Conservation (phyloP, 2,329 filamentous ascomycete genomes). For the Aureobasidium mangrovei region DNA sequence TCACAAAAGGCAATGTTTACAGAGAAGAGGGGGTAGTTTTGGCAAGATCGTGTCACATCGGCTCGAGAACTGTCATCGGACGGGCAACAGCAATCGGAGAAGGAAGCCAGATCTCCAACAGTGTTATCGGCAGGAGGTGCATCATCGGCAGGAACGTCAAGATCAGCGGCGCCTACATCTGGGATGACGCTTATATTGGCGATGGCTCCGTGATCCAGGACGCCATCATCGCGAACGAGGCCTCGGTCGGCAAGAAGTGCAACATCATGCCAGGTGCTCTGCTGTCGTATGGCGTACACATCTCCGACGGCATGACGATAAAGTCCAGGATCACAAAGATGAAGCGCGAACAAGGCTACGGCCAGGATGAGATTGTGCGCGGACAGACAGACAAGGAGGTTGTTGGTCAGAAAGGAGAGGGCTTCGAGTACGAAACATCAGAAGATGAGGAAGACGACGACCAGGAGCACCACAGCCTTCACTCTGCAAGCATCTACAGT, state of each 20-base stretch:
- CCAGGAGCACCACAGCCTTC: constrained; percentile 36
- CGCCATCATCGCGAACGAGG: constrained; percentile 68
- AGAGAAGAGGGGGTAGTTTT: constrained; percentile 70
- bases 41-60: constrained; percentile 61
- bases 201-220: constrained; percentile 63
- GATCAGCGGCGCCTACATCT: constrained; percentile 74
- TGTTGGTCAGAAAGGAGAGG: constrained; percentile 51
- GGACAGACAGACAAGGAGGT: constrained; percentile 40
- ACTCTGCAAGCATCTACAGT: constrained; percentile 37
- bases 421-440: constrained; percentile 49
- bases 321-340: constrained; percentile 37
- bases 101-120: constrained; percentile 60
- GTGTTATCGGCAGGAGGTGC: constrained; percentile 75
- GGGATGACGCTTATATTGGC: constrained; percentile 72
- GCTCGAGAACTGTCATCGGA: constrained; percentile 65
- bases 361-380: constrained; percentile 29
- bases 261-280: constrained; percentile 63
- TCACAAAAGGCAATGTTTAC: constrained; percentile 61
- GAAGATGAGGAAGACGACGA: constrained; percentile 56
- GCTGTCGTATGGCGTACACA: constrained; percentile 67
- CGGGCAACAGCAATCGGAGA: constrained; percentile 66
- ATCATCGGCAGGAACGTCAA: constrained; percentile 76
- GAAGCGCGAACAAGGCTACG: constrained; percentile 38
- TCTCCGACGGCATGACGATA: constrained; percentile 52
- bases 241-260: constrained; percentile 61